Conservation (phyloP, 768 basidiomycete species). For the Auriscalpium orientale region DNA sequence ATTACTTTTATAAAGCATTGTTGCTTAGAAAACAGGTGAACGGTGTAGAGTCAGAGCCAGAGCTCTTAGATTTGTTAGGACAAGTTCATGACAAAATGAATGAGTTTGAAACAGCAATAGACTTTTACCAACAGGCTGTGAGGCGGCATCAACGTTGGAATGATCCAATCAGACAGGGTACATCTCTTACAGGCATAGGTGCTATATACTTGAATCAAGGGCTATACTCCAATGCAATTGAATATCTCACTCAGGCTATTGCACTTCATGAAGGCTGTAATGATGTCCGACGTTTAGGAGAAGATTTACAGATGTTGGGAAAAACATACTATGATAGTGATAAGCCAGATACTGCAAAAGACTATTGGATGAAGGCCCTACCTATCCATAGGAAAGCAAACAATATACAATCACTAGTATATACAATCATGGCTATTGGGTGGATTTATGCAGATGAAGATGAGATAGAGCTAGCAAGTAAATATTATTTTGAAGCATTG, state of each 20-base stretch:
- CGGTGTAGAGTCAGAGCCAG: no score
- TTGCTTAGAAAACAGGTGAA: no score
- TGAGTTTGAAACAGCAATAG: no score
- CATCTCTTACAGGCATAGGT: background rate
- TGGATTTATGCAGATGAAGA: background rate
- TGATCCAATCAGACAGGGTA: background rate
- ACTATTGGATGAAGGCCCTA: background rate
- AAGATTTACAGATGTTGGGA: background rate
- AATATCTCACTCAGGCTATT: background rate
- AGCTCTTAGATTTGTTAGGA: no score
- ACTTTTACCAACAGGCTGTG: background rate
- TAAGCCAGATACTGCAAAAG: background rate
- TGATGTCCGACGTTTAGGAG: background rate
- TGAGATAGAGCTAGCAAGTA: background rate
- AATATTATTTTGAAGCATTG: background rate
- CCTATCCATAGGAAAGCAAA: background rate
- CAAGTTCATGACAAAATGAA: no score
- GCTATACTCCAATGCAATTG: background rate
- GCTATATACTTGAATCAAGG: background rate
- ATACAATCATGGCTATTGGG: background rate
- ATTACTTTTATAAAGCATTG: no score
- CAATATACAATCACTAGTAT: background rate
- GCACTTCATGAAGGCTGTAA: background rate
- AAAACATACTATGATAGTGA: background rate
- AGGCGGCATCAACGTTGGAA: background rate